Evolutionary conservation across 495 filamentous ascomycete species (phyloP), one percentile per base, ranked within the genome.

Genomic region (Neurospora sp.): DNA sequence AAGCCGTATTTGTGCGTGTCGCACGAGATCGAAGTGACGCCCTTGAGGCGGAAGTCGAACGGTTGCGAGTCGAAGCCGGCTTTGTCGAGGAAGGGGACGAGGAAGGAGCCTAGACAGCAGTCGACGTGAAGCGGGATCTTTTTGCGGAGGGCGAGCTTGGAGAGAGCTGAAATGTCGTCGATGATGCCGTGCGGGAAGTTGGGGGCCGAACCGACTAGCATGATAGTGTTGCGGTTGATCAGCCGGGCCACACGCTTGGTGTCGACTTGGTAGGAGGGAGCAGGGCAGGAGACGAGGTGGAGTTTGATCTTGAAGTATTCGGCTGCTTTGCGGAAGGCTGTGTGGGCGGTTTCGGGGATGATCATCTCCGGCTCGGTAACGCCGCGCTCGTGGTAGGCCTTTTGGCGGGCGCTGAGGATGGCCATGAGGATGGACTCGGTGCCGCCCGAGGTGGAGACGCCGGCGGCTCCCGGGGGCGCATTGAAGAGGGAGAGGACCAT

Each of bases 1-100:
- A 99, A 99, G 35, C 96, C 96, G 80, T 99, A 99, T 81, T 99
- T 99, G 84, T 99, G 96, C 39, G 96, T 99, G 80, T 99, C 96
- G 78, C 95, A 97, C 76, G 88, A 91, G 81, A 99, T 98, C 78
- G 89, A 92, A 6, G 96, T 98, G 71, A 99, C 96, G 78, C 96
- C 96, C 71, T 91, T 92, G 72, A 96, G 88, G 41, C 91, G 89
- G 89, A 99, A 99, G 82, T 99, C 96, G 79, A 98, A 98, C 18
- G 88, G 91, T 73, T 90, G 88, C 37, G 91, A 87, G 70, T 93
- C 91, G 82, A 97, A 98, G 42, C 96, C 96, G 27, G 96, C 94
- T 76, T 91, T 91, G 75, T 92, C 89, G 71, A 99, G 92, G 83
- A 95, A 93, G 14, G 96, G 93, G 68, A 98, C 86, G 39, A 98